phyloP scores from a whole-genome alignment of 1,284 basidiomycete genomes.

The Irpex sp. region DNA sequence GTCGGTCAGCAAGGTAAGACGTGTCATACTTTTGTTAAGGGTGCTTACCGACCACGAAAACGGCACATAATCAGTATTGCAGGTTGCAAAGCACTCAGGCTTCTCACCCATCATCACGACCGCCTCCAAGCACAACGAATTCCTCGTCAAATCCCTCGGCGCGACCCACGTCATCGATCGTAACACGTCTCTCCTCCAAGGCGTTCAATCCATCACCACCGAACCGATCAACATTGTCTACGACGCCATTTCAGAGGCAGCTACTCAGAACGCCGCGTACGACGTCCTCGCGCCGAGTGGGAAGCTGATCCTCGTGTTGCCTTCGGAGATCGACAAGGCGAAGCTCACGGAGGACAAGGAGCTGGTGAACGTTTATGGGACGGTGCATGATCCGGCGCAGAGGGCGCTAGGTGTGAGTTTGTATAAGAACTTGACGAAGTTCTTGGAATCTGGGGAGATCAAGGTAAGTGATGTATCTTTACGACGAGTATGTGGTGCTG shows the following conservation, averaged over 20 bases:
- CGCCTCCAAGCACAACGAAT: slow-evolving; percentile 39
- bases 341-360: slow-evolving; percentile 10
- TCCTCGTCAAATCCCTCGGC: slow-evolving; percentile 40
- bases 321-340: slow-evolving; percentile 6
- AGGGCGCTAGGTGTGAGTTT: slow-evolving; percentile 12
- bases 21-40: no score
- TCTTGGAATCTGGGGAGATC: slow-evolving; percentile 5
- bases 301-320: slow-evolving; percentile 2
- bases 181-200: background rate
- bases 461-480: slow-evolving; percentile 5
- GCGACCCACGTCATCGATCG: slow-evolving; percentile 39
- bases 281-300: slow-evolving; percentile 8
- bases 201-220: slow-evolving; percentile 6
- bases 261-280: slow-evolving; percentile 2
- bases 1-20: background rate
- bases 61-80: no score
- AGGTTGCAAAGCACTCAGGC: slow-evolving; percentile 42
- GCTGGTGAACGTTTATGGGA: slow-evolving; percentile 11
- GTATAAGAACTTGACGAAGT: slow-evolving; percentile 11
- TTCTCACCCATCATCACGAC: slow-evolving; percentile 46
- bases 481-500: no score
- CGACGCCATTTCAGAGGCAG: slow-evolving; percentile 9
- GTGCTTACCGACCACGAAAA: background rate
- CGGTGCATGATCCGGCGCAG: slow-evolving; percentile 28
- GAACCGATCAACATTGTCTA: slow-evolving; percentile 8